phyloP scores from a whole-genome alignment of 345 rosid genomes.

The Citrus unshiu region DNA sequence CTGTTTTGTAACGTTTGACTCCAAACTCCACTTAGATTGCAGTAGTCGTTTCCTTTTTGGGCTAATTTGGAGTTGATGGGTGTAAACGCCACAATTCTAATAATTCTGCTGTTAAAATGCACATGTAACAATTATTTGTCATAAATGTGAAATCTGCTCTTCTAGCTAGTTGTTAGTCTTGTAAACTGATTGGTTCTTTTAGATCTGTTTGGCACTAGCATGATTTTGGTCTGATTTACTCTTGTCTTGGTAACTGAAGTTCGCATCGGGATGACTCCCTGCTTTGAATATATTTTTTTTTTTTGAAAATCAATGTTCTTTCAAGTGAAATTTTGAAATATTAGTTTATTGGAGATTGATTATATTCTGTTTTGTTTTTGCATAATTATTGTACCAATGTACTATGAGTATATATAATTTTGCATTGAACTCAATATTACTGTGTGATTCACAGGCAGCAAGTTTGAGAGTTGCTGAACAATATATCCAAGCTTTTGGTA shows the following conservation, averaged over 20 bases:
- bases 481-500: constrained; percentile 74
- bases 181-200: neutral
- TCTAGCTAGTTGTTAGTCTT: neutral
- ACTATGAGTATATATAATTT: constrained; percentile 6
- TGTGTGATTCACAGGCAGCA: constrained; percentile 63
- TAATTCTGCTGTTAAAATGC: neutral
- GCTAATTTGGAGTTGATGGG: neutral
- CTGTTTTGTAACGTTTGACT: neutral
- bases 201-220: neutral
- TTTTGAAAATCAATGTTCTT: neutral
- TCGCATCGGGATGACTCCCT: neutral
- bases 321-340: neutral
- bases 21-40: neutral
- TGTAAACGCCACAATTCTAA: neutral
- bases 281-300: neutral
- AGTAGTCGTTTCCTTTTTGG: neutral
- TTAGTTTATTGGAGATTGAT: neutral
- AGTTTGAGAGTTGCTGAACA: constrained; percentile 84
- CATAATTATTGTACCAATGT: neutral
- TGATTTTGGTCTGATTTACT: neutral
- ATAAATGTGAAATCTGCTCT: neutral
- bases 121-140: neutral
- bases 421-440: neutral
- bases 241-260: neutral
- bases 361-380: neutral